These are phyloP conservation scores for Stagonosporopsis cucurbitacearum DNA, from an alignment of 2,329 filamentous ascomycete species.

Conservation along the genomic window DNA sequence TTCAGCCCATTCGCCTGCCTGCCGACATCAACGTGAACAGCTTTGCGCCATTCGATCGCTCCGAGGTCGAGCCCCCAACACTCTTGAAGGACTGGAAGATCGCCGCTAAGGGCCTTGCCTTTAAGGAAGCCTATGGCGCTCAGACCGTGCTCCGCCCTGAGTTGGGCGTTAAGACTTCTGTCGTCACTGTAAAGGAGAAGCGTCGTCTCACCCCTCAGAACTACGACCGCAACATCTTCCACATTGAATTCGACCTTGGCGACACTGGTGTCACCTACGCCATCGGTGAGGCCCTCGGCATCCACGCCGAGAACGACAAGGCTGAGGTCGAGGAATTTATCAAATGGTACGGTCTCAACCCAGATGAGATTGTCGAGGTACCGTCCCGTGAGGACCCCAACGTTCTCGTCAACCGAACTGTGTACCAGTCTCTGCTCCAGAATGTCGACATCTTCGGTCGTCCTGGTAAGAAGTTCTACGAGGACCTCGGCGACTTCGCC, in stretches of 20 bases:
- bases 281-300: constrained; percentile 95
- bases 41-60: constrained; percentile 81
- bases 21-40: constrained; percentile 76
- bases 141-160: constrained; percentile 80
- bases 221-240: constrained; percentile 99
- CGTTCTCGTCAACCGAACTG: constrained; percentile 83
- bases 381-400: constrained; percentile 79
- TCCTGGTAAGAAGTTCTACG: constrained; percentile 97
- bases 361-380: constrained; percentile 87
- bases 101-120: constrained; percentile 84
- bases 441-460: constrained; percentile 97
- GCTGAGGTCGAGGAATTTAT: constrained; percentile 84
- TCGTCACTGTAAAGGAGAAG: constrained; percentile 93
- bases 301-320: constrained; percentile 92
- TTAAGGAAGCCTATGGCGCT: constrained; percentile 93
- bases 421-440: constrained; percentile 89
- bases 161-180: constrained; percentile 81
- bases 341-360: constrained; percentile 82
- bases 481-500: constrained; percentile 85
- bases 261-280: constrained; percentile 91
- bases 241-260: constrained; percentile 97
- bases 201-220: constrained; percentile 84
- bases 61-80: constrained; percentile 70
- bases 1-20: constrained; percentile 61
- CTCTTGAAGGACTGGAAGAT: constrained; percentile 79